Percentiles rank a stretch among this genome's conserved stretches.
Conservation (phyloP, 768 basidiomycete species). For the Mycena belliarum region DNA sequence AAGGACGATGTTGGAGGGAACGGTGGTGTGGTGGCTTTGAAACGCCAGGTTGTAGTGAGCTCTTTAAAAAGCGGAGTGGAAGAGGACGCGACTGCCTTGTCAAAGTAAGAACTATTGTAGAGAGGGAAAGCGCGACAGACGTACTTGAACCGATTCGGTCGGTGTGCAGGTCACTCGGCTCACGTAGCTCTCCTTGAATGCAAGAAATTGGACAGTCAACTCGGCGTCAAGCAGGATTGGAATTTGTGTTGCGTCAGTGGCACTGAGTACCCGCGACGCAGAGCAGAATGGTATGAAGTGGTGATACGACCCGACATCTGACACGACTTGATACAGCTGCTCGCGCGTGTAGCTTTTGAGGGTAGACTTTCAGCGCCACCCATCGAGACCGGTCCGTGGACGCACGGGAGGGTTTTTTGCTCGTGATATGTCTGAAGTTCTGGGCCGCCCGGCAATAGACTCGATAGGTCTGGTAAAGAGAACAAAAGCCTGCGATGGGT, state of each 20-base stretch:
- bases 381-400: conserved; percentile 22
- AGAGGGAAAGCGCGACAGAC: conserved; percentile 26
- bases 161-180: conserved; percentile 83
- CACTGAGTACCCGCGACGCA: conserved; percentile 61
- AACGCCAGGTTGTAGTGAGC: conserved; percentile 72
- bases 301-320: conserved; percentile 85
- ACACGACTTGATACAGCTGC: conserved; percentile 84
- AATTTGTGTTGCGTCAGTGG: conserved; percentile 30
- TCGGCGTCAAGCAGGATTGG: conserved; percentile 73
- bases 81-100: conserved; percentile 70
- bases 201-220: conserved; percentile 84
- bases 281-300: conserved; percentile 90
- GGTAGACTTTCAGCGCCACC: conserved; percentile 11
- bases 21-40: conserved; percentile 38
- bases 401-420: conserved; percentile 86
- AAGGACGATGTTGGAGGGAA: conserved; percentile 39
- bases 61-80: conserved; percentile 74
- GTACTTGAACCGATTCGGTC: conserved; percentile 75
- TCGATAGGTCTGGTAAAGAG: conserved; percentile 51
- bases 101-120: conserved; percentile 7
- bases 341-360: conserved; percentile 65
- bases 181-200: conserved; percentile 84
- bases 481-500: conserved; percentile 40
- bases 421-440: conserved; percentile 74
- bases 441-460: conserved; percentile 42